A percentile compares a stretch with the other conserved stretches of the same genome.
Evolutionary conservation across 1,284 basidiomycete genomes (phyloP).

Genomic region (Marasmius oreades): DNA sequence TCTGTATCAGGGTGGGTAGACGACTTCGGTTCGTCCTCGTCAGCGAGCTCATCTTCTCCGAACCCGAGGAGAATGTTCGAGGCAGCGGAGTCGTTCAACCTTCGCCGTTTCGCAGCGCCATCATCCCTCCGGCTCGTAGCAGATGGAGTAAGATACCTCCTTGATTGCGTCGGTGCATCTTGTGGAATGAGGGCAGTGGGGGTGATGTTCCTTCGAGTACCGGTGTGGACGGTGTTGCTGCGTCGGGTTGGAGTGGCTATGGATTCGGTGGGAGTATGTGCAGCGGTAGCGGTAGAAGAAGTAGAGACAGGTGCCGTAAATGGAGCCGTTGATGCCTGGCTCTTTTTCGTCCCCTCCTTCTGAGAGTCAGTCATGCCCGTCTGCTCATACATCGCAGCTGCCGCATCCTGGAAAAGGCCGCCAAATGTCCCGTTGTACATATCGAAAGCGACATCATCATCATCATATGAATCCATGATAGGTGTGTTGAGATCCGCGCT

Average conservation of each 20-base stretch:
- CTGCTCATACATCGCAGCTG: constrained; percentile 6
- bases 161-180: constrained; percentile 54
- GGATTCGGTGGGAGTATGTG: constrained; percentile 19
- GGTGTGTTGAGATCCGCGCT: constrained; percentile 61
- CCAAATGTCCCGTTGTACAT: constrained; percentile 11
- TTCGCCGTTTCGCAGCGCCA: constrained; percentile 54
- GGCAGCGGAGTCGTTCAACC: constrained; percentile 25
- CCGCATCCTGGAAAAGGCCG: constrained; percentile 8
- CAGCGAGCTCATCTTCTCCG: constrained; percentile 26
- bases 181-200: constrained; percentile 48
- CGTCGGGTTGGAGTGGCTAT: constrained; percentile 15
- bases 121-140: constrained; percentile 57
- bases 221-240: constrained; percentile 27
- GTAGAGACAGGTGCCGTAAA: constrained; percentile 31
- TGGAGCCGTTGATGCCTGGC: constrained; percentile 20
- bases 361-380: background rate
- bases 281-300: constrained; percentile 22
- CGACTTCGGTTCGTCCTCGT: constrained; percentile 25
- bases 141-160: constrained; percentile 54
- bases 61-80: background rate
- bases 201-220: constrained; percentile 52
- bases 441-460: constrained; percentile 20
- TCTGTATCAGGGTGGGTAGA: constrained; percentile 48
- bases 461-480: constrained; percentile 34
- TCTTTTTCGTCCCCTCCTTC: constrained; percentile 29